Base-by-base conservation (phyloP, 345 rosid species). In the Melastoma malabathricum region DNA sequence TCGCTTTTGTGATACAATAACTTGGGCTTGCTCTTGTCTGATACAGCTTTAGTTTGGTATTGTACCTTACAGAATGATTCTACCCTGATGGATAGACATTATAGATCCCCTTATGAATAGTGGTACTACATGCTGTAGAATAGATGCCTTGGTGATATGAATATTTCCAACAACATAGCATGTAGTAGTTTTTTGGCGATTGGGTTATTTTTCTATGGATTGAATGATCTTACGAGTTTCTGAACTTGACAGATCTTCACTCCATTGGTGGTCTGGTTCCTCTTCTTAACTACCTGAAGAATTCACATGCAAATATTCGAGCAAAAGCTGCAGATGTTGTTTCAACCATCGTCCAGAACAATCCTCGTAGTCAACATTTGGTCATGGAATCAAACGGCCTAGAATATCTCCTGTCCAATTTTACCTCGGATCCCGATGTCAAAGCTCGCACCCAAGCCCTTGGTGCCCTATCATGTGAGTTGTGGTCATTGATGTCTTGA, bases 341-440 rank as follows among this genome's bases (percentile, higher is more conserved):
- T 48, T 66, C 85, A 48, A 86, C 96, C 2, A 68, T 90, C 49
- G 96, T 84, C 49, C 98, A 90, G 78, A 90, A 90, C 71, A 90
- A 90, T 66, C 92, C 96, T 16, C 66, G 65, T 47, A 74, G 98
- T 63, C 96, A 90, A 60, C 86, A 80, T 52, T 65, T 87, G 60
- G 96, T 90, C 53, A 84, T 86, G 95, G 96, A 90, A 58, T 92
- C 98, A 61, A 90, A 84, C 63, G 98, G 96, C 41, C 69, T 90
- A 15, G 95, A 82, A 54, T 81, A 83, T 48, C 80, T 90, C 9
- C 65, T 86, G 29, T 52, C 74, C 46, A 86, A 80, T 73, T 84
- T 86, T 62, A 19, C 70, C 2, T 60, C 82, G 17, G 94, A 90
- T 56, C 69, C 92, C 2, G 92, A 84, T 53, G 63, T 74, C 49